Conservation (phyloP, 2,329 filamentous ascomycete species). For the Aspergillus eucalypticola region DNA sequence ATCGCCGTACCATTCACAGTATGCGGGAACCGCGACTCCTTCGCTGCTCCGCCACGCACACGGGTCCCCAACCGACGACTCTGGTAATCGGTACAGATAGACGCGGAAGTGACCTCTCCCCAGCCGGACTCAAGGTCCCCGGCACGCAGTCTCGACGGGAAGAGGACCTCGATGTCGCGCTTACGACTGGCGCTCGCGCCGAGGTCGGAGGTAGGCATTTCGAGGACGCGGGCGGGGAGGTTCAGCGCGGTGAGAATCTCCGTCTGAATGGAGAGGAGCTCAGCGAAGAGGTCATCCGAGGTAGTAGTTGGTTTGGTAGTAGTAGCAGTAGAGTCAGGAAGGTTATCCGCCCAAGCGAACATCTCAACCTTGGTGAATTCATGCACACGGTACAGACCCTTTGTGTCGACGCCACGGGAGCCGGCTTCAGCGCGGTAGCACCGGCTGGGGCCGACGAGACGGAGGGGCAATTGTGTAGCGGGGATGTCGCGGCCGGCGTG, state of each 20-base stretch:
- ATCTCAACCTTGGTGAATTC: constrained; percentile 99
- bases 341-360: constrained; percentile 79
- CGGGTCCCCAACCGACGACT: constrained; percentile 77
- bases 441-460: constrained; percentile 80
- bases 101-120: constrained; percentile 90
- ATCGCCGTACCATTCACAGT: constrained; percentile 94
- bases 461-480: constrained; percentile 68
- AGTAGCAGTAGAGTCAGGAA: constrained; percentile 43
- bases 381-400: constrained; percentile 93
- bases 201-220: constrained; percentile 88
- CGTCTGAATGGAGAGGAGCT: constrained; percentile 83
- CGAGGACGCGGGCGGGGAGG: constrained; percentile 82
- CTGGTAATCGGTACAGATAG: constrained; percentile 94
- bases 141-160: constrained; percentile 68
- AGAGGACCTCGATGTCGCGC: constrained; percentile 90
- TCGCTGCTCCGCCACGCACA: constrained; percentile 54
- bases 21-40: constrained; percentile 70
- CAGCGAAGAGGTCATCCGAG: constrained; percentile 64
- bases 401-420: constrained; percentile 83
- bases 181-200: constrained; percentile 87
- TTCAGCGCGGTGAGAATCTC: constrained; percentile 77
- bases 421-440: constrained; percentile 96
- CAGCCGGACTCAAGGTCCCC: constrained; percentile 64
- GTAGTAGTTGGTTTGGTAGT: constrained; percentile 21
- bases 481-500: constrained; percentile 72